Evolutionary conservation across 2,329 filamentous ascomycete genomes (phyloP).

Genomic region (Ploettnerulaceae sp.): DNA sequence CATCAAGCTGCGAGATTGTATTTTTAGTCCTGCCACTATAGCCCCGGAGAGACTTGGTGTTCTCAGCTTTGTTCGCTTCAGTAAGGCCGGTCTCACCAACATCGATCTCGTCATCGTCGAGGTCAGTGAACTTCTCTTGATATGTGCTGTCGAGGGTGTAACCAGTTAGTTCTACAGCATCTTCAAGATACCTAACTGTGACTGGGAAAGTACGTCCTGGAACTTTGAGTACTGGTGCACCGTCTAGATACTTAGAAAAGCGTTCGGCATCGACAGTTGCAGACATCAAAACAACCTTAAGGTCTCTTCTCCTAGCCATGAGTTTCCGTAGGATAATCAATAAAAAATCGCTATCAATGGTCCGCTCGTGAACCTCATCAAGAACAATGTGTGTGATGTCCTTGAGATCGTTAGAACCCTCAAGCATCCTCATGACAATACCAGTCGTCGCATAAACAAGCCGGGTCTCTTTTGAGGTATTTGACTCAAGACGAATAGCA

Average conservation of each 20-base stretch:
- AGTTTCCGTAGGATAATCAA: conserved; percentile 86
- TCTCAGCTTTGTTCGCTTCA: conserved; percentile 43
- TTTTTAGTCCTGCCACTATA: conserved; percentile 75
- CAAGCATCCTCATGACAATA: conserved; percentile 97
- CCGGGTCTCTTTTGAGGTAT: conserved; percentile 73
- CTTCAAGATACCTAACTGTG: conserved; percentile 80
- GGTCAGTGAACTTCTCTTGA: conserved; percentile 48
- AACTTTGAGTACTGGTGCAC: conserved; percentile 82
- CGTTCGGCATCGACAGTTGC: conserved; percentile 90
- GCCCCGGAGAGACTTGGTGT: conserved; percentile 59
- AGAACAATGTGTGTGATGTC: conserved; percentile 92
- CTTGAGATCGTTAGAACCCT: conserved; percentile 76
- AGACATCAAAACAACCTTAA: conserved; percentile 96
- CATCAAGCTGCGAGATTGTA: conserved; percentile 73
- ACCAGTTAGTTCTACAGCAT: conserved; percentile 82
- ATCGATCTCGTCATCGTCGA: conserved; percentile 57
- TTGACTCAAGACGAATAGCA: conserved; percentile 88
- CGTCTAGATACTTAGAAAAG: conserved; percentile 83
- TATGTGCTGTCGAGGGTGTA: conserved; percentile 54
- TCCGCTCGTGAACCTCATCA: conserved; percentile 96
- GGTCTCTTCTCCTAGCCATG: conserved; percentile 65
- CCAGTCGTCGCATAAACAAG: conserved; percentile 86
- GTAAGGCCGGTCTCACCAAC: conserved; percentile 46
- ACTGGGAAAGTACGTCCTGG: conserved; percentile 94
- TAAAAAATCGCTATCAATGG: conserved; percentile 94